Conservation (phyloP, 1,284 basidiomycete species). For the Moesziomyces globuligerus region DNA sequence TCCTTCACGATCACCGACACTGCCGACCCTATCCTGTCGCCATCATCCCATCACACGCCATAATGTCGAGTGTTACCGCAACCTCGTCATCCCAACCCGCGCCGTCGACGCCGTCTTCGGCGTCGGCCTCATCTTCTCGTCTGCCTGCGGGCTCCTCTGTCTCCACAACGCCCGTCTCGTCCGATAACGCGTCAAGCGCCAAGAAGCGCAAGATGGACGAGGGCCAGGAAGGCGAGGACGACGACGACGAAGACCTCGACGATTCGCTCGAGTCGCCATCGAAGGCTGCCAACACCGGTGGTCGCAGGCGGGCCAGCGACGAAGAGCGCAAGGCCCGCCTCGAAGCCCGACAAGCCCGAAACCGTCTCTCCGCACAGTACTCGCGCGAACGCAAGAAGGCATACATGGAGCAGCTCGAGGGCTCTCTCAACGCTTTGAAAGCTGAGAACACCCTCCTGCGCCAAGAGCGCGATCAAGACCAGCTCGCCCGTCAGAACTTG, state of each 20-base stretch:
- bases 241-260: conserved; percentile 14
- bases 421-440: conserved; percentile 41
- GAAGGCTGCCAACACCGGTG: conserved; percentile 22
- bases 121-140: conserved; percentile 30
- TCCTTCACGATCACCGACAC: conserved; percentile 6
- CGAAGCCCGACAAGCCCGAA: conserved; percentile 63
- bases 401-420: conserved; percentile 57
- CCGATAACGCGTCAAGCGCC: conserved; percentile 15
- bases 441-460: conserved; percentile 40
- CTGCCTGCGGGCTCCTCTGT: conserved; percentile 27
- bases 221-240: conserved; percentile 9
- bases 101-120: conserved; percentile 11
- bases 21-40: conserved; percentile 1
- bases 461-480: conserved; percentile 30
- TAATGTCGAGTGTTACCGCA: background rate
- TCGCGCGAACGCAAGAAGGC: conserved; percentile 65
- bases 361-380: conserved; percentile 64
- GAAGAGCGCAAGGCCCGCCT: conserved; percentile 61
- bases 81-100: conserved; percentile 13
- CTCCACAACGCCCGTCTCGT: too few relatives aligned
- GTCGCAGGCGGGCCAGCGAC: conserved; percentile 48
- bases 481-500: conserved; percentile 24
- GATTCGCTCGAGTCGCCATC: conserved; percentile 27
- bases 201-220: conserved; percentile 34
- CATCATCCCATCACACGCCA: conserved; percentile 12